These are phyloP conservation scores for Gossypium anomalum DNA, from an alignment of 345 rosid species.

Conservation along the genomic window DNA sequence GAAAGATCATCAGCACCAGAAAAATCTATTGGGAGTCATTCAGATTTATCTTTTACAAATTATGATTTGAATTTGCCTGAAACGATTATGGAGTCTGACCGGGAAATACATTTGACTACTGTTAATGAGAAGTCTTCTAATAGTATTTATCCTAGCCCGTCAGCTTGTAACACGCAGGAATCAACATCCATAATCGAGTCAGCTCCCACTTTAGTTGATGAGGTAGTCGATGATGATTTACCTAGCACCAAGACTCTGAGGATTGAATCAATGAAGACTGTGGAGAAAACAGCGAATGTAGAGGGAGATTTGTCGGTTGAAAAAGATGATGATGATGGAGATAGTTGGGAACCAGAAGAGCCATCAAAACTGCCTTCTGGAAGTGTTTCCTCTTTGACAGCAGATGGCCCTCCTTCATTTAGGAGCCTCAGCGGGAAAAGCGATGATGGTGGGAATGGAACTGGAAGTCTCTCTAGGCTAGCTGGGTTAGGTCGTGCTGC, in stretches of 20 bases:
- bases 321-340: constrained; percentile 62
- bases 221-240: constrained; percentile 36
- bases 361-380: constrained; percentile 42
- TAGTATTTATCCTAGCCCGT: constrained; percentile 26
- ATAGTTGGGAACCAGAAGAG: constrained; percentile 69
- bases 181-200: background rate
- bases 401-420: constrained; percentile 81
- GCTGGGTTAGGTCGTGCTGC: constrained; percentile 97
- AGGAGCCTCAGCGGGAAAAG: constrained; percentile 74
- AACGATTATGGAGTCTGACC: constrained; percentile 47
- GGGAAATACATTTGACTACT: constrained; percentile 40
- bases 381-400: constrained; percentile 37
- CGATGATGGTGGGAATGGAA: constrained; percentile 85
- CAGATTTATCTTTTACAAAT: constrained; percentile 36
- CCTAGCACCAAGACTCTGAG: constrained; percentile 33
- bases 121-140: constrained; percentile 40
- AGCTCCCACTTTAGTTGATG: constrained; percentile 24
- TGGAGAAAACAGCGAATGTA: constrained; percentile 50
- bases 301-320: constrained; percentile 42
- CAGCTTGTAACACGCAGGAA: constrained; percentile 10
- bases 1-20: constrained; percentile 32
- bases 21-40: constrained; percentile 30
- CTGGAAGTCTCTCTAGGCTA: constrained; percentile 93
- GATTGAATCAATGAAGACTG: constrained; percentile 32
- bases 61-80: constrained; percentile 50